Base-by-base conservation (phyloP, 163 green algal genomes). In the Chloromonas sp. region DNA sequence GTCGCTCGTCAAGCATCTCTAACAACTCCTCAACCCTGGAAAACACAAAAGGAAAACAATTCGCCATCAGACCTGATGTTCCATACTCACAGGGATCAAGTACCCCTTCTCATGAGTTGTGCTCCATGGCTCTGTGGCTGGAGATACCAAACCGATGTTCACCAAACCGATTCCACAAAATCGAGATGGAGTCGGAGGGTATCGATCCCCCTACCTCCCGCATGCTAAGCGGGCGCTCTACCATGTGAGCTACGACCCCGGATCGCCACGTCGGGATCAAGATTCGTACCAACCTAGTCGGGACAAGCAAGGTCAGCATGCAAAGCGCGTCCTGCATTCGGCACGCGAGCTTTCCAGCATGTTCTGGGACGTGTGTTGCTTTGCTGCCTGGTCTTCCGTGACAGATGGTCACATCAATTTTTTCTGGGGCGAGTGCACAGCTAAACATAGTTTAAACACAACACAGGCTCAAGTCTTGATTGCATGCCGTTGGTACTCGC, bases 141-240 rank as follows among this genome's bases (percentile, higher is more conserved):
- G 5, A 74, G 66, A 11, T 5, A 5, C 66, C 5, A 11, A 36
- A 36, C 36, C 36, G 36, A 36, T 36, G 36, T 36, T 36, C 36
- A 36, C 36, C 36, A 36, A 36, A 36, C 36, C 36, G 36, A 36
- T 36, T 36, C 36, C 36, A 36, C 36, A 36, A 36, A 36, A 36
- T 36, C 36, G 36, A 36, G 36, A 36, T 36, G 36, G 36, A 36
- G 36, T 36, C 36, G 36, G 36, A 88, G 36, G 36, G 36, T 36
- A 36, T 88, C 85, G 85, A 88, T 88, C 85, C 85, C 85, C 85
- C 82, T 88, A 87, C 84, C 84, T 87, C 84, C 79, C 84, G 84
- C 84, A 87, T 89, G 87, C 87, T 89, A 89, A 89, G 87, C 87
- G 87, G 84, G 87, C 87, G 87, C 87, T 90, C 87, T 90, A 87